phyloP scores from a whole-genome alignment of 2,329 filamentous ascomycete species.

The Xylariaceae sp. region DNA sequence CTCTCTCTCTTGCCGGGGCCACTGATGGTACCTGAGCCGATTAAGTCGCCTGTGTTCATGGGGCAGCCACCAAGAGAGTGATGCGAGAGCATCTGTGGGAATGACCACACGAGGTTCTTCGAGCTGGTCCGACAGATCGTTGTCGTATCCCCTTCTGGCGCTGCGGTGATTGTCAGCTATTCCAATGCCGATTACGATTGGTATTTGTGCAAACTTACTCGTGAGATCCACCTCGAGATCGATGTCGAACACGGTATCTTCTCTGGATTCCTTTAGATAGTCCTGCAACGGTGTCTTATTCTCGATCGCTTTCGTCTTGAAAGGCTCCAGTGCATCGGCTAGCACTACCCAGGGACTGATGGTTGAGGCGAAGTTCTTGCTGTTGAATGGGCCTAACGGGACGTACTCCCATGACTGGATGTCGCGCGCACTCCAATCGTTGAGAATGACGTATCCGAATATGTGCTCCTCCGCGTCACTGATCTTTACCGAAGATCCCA shows the following conservation, averaged over 20 bases:
- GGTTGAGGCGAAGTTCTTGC: constrained; percentile 77
- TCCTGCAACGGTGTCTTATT: constrained; percentile 33
- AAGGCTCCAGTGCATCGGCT: constrained; percentile 67
- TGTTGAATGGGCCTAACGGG: constrained; percentile 76
- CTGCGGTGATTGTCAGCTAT: constrained; percentile 22
- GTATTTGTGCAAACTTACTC: constrained; percentile 37
- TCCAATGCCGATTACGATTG: neutral
- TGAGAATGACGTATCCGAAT: constrained; percentile 78
- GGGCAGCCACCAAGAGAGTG: constrained; percentile 74
- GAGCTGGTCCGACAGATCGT: constrained; percentile 59
- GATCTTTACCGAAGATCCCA: constrained; percentile 62
- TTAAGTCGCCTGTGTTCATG: constrained; percentile 67
- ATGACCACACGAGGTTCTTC: constrained; percentile 72
- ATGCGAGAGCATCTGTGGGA: constrained; percentile 78
- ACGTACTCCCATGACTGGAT: constrained; percentile 84
- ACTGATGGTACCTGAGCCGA: constrained; percentile 75
- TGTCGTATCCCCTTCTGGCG: constrained; percentile 46
- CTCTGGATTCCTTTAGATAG: constrained; percentile 55
- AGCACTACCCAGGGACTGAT: constrained; percentile 78
- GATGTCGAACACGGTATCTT: constrained; percentile 64
- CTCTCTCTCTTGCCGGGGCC: constrained; percentile 36
- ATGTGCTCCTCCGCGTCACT: constrained; percentile 64
- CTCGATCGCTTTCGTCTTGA: constrained; percentile 31
- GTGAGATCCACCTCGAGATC: constrained; percentile 61
- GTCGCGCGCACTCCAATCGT: constrained; percentile 83